Evolutionary conservation across 2,329 filamentous ascomycete species (phyloP).

Genomic region (Calcarisporium arbuscula): DNA sequence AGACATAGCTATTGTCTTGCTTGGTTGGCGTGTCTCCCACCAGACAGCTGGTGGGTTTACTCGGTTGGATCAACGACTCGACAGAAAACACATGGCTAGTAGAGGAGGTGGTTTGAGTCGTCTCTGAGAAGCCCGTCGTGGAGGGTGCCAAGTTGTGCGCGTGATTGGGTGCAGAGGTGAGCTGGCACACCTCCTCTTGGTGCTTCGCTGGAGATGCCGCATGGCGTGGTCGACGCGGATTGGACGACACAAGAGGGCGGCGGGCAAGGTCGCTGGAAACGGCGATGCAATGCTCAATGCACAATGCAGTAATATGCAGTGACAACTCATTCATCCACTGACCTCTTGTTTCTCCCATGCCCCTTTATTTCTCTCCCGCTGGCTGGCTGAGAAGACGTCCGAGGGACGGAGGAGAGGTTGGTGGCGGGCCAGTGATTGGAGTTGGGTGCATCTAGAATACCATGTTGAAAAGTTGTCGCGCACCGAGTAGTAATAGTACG

Average conservation of each 20-base stretch:
- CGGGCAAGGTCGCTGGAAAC: conserved; percentile 2
- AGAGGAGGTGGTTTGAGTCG: background rate
- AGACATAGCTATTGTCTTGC: too few species aligned
- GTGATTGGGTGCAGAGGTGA: conserved; percentile 22
- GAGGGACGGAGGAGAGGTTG: conserved; percentile 5
- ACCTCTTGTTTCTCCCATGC: background rate
- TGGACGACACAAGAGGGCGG: conserved; percentile 12
- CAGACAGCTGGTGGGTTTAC: background rate
- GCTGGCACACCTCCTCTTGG: conserved; percentile 17
- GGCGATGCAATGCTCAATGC: conserved; percentile 10
- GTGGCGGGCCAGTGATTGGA: conserved; percentile 5
- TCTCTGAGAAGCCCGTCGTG: background rate
- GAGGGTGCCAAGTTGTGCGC: too few species aligned
- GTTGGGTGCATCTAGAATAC: background rate
- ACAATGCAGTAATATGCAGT: conserved; percentile 11
- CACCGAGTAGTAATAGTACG: conserved; percentile 4
- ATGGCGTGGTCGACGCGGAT: conserved; percentile 23
- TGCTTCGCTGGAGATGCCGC: too few species aligned
- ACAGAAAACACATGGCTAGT: background rate
- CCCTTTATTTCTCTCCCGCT: too few species aligned
- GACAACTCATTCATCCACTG: conserved; percentile 14
- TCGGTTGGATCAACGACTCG: background rate
- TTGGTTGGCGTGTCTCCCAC: too few species aligned
- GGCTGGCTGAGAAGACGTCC: too few species aligned
- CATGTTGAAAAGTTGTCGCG: background rate